A percentile compares a stretch with the other conserved stretches of the same genome.
phyloP scores from a whole-genome alignment of 257 asterid genomes.

The Jacaranda mimosifolia region DNA sequence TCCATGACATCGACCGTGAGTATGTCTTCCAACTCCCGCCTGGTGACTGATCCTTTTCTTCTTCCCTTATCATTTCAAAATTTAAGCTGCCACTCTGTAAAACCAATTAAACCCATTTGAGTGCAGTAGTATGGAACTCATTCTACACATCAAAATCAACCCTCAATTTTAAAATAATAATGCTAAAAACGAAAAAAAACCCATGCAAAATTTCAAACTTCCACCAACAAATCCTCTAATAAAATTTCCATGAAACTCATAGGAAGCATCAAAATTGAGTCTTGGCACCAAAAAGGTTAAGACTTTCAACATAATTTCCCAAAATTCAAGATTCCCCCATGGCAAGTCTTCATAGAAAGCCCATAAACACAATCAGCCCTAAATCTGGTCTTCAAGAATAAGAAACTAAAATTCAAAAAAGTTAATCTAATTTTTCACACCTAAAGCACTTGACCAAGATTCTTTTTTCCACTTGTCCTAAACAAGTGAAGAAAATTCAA shows the following conservation, averaged over 20 bases:
- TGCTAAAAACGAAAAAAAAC: background rate
- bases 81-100: slow-evolving; percentile 42
- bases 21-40: slow-evolving; percentile 55
- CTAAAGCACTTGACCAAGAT: slow-evolving; percentile 57
- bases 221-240: background rate
- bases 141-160: slow-evolving; percentile 28
- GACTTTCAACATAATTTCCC: slow-evolving; percentile 21
- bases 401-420: slow-evolving; percentile 32
- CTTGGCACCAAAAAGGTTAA: slow-evolving; percentile 23
- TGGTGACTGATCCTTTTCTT: slow-evolving; percentile 54
- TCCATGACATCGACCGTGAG: slow-evolving; percentile 74
- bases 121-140: slow-evolving; percentile 39
- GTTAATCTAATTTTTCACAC: slow-evolving; percentile 35
- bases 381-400: slow-evolving; percentile 13
- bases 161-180: background rate
- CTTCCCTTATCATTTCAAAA: slow-evolving; percentile 61
- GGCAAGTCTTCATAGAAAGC: slow-evolving; percentile 24
- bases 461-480: slow-evolving; percentile 32
- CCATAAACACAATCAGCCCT: slow-evolving; percentile 22
- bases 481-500: slow-evolving; percentile 40
- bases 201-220: slow-evolving; percentile 22
- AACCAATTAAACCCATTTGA: slow-evolving; percentile 45
- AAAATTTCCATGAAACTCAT: slow-evolving; percentile 19
- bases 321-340: slow-evolving; percentile 4
- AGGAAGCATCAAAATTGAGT: slow-evolving; percentile 24